Evolutionary conservation across 148 eudicot genomes (phyloP).

Genomic region (Fagopyrum tataricum): DNA sequence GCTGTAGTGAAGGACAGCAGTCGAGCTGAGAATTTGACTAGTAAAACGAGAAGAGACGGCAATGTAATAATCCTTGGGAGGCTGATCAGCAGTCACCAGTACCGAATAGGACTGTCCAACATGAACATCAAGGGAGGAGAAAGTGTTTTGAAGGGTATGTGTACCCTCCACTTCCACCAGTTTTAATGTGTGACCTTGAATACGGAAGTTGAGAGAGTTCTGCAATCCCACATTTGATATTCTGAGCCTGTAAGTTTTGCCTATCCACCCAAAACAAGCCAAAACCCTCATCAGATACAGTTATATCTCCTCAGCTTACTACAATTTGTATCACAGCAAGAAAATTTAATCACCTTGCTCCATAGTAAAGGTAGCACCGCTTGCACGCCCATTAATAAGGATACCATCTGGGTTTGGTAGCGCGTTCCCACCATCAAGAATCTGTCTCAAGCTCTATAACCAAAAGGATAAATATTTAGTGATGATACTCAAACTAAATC

Average conservation of each 20-base stretch:
- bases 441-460: constrained; percentile 30
- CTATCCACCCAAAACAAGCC: constrained; percentile 23
- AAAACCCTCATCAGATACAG: not conserved
- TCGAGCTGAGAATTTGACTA: constrained; percentile 27
- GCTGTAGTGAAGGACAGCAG: constrained; percentile 57
- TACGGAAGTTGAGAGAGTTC: constrained; percentile 57
- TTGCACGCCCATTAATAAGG: constrained; percentile 58
- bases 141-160: constrained; percentile 55
- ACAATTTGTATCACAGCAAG: not conserved
- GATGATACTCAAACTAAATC: not conserved
- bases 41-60: constrained; percentile 65
- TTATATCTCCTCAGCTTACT: not conserved
- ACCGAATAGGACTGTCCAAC: constrained; percentile 85
- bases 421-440: constrained; percentile 49
- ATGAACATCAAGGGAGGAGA: constrained; percentile 68
- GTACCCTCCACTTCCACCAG: constrained; percentile 88
- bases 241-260: constrained; percentile 74
- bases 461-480: not conserved
- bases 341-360: constrained; percentile 37
- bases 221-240: constrained; percentile 78
- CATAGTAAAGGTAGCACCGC: constrained; percentile 41
- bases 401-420: constrained; percentile 53
- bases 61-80: constrained; percentile 54
- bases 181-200: constrained; percentile 65
- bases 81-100: constrained; percentile 52